These are phyloP conservation scores for Tricharina praecox DNA, from an alignment of 495 filamentous ascomycete species.

Conservation along the genomic window DNA sequence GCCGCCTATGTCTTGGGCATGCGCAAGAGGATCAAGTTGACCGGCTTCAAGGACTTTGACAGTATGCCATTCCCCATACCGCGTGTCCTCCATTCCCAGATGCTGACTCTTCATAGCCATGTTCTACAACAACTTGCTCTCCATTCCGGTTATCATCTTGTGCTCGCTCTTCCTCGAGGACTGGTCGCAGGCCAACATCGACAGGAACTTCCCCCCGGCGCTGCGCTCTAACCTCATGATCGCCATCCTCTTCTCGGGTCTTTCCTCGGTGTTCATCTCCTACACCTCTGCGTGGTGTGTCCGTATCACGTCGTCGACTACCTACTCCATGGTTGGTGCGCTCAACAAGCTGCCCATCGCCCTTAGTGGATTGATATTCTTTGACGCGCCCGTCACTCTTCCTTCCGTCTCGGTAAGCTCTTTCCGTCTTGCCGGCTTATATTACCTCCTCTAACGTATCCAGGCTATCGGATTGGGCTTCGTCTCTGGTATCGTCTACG, in stretches of 20 bases:
- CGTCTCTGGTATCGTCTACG: slow-evolving; percentile 76
- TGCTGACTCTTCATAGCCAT: slow-evolving; percentile 50
- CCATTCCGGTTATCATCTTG: slow-evolving; percentile 76
- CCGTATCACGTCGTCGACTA: slow-evolving; percentile 86
- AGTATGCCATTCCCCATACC: slow-evolving; percentile 44
- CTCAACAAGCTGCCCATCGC: slow-evolving; percentile 97
- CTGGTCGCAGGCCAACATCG: slow-evolving; percentile 75
- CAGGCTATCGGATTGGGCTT: slow-evolving; percentile 82
- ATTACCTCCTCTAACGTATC: not conserved
- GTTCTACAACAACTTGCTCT: slow-evolving; percentile 99
- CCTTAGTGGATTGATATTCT: slow-evolving; percentile 79
- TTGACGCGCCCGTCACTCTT: slow-evolving; percentile 85
- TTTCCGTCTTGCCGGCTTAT: not conserved
- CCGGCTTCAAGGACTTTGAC: slow-evolving; percentile 99
- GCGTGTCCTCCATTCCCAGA: not conserved
- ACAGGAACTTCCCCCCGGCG: slow-evolving; percentile 69
- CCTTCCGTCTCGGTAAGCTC: slow-evolving; percentile 43
- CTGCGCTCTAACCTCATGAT: slow-evolving; percentile 56
- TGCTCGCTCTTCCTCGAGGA: slow-evolving; percentile 74
- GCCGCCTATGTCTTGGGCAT: slow-evolving; percentile 81
- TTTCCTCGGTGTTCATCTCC: slow-evolving; percentile 92
- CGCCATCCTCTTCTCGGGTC: slow-evolving; percentile 87
- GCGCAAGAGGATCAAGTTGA: slow-evolving; percentile 97
- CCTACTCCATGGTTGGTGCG: slow-evolving; percentile 95
- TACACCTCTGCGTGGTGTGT: slow-evolving; percentile 98